Percentiles rank a stretch among this genome's conserved stretches.
Conservation (phyloP, 148 eudicot species). For the Drosera capensis region DNA sequence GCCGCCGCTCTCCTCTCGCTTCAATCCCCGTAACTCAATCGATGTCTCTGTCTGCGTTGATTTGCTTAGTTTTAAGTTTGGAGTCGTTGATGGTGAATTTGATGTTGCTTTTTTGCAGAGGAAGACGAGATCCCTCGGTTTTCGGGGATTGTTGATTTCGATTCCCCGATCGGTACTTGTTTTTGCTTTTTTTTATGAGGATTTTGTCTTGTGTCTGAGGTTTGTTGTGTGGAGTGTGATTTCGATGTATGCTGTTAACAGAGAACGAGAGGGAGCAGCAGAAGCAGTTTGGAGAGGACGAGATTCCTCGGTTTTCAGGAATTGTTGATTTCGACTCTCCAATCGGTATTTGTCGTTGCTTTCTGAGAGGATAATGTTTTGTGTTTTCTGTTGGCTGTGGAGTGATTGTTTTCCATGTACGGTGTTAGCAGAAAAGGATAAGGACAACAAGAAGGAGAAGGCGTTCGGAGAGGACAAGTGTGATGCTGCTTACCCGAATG, state of each 20-base stretch:
- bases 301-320: no score
- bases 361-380: no score
- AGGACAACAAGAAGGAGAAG: no score
- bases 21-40: slow-evolving; percentile 3
- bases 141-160: slow-evolving; percentile 35
- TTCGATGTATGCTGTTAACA: slow-evolving; percentile 1
- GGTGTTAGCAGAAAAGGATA: no score
- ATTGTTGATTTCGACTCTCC: no score
- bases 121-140: slow-evolving; percentile 17
- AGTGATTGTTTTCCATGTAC: no score
- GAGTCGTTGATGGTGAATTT: neutral
- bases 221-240: neutral
- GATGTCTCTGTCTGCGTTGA: neutral
- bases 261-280: no score
- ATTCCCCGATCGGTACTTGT: slow-evolving; percentile 27
- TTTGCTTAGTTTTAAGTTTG: neutral
- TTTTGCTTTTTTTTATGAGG: neutral
- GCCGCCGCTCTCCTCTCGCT: slow-evolving; percentile 1
- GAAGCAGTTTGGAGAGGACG: no score
- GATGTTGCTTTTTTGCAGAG: slow-evolving; percentile 1
- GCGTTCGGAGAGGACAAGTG: no score
- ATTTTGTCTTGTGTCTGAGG: neutral
- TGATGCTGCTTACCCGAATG: no score
- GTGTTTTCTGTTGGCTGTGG: no score
- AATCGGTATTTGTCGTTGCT: no score